These are phyloP conservation scores for Carallia brachiata DNA, from an alignment of 345 rosid genomes.

Conservation along the genomic window DNA sequence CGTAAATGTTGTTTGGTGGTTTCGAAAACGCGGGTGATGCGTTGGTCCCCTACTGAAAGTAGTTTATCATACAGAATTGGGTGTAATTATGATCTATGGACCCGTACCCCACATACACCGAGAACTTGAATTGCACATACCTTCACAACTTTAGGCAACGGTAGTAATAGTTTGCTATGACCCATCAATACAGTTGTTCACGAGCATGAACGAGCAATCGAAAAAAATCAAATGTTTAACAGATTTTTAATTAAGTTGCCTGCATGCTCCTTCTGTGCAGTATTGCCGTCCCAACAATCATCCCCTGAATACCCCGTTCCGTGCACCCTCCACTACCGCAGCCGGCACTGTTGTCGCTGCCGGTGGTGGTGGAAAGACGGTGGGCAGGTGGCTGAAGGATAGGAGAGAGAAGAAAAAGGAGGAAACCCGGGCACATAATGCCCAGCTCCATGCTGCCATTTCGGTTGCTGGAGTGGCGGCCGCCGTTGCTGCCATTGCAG, in stretches of 20 bases:
- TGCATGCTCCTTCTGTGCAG: slow-evolving; percentile 37
- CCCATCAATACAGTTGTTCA: too few relatives aligned
- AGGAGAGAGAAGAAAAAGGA: slow-evolving; percentile 89
- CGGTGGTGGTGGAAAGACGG: slow-evolving; percentile 62
- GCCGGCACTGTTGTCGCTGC: slow-evolving; percentile 24
- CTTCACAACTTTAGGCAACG: background rate
- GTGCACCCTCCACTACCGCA: slow-evolving; percentile 22
- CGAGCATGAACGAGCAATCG: too few relatives aligned
- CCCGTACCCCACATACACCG: background rate
- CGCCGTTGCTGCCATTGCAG: slow-evolving; percentile 83
- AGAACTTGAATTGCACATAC: background rate
- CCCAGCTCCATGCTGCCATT: slow-evolving; percentile 83
- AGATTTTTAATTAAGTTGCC: background rate
- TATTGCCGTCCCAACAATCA: slow-evolving; percentile 51
- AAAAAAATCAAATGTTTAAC: too few relatives aligned
- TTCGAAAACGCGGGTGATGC: slow-evolving; percentile 7
- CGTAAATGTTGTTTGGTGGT: background rate
- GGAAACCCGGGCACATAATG: slow-evolving; percentile 76
- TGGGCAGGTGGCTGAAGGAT: slow-evolving; percentile 90
- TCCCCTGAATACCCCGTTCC: slow-evolving; percentile 38
- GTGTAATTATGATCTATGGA: background rate
- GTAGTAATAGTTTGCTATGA: background rate
- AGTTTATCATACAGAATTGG: background rate
- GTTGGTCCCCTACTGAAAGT: background rate
- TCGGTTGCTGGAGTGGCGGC: slow-evolving; percentile 85